These are phyloP conservation scores for Nemania sp. DNA, from an alignment of 2,329 filamentous ascomycete genomes.

Conservation along the genomic window DNA sequence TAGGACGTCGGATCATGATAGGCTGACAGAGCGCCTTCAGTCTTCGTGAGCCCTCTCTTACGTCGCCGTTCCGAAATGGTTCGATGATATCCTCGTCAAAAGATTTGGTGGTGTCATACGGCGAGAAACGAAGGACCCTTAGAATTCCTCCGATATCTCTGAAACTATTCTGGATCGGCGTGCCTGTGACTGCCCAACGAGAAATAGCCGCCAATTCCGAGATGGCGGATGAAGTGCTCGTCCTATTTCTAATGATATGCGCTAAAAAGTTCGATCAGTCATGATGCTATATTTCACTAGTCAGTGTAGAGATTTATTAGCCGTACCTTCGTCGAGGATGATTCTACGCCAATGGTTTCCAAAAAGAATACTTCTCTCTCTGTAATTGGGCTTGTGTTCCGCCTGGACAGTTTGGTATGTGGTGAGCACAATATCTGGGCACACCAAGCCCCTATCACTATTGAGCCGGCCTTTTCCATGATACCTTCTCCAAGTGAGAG, in stretches of 20 bases:
- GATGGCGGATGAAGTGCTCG: conserved; percentile 1
- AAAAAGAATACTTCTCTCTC: neutral
- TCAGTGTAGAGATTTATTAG: neutral
- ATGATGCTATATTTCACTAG: neutral
- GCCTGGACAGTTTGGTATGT: conserved; percentile 5
- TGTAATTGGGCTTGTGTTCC: neutral
- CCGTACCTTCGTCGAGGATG: conserved; percentile 11
- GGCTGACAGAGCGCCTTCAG: conserved; percentile 6
- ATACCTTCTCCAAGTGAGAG: neutral
- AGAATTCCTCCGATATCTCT: conserved; percentile 1
- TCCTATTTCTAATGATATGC: conserved; percentile 9
- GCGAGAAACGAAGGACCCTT: conserved; percentile 1
- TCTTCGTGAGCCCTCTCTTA: conserved; percentile 4
- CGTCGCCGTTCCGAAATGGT: neutral
- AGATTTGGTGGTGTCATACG: conserved; percentile 1
- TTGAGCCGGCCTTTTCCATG: neutral
- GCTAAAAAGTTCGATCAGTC: neutral
- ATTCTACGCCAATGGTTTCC: conserved; percentile 5
- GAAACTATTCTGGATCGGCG: conserved; percentile 12
- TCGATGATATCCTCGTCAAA: conserved; percentile 14
- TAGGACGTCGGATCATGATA: conserved; percentile 5
- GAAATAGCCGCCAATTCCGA: conserved; percentile 1
- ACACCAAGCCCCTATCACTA: neutral
- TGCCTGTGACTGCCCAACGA: conserved; percentile 9
- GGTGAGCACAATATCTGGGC: conserved; percentile 6